A percentile compares a stretch with the other conserved stretches of the same genome.
These are phyloP conservation scores for Corchorus capsularis DNA, from an alignment of 345 rosid species.

Conservation along the genomic window DNA sequence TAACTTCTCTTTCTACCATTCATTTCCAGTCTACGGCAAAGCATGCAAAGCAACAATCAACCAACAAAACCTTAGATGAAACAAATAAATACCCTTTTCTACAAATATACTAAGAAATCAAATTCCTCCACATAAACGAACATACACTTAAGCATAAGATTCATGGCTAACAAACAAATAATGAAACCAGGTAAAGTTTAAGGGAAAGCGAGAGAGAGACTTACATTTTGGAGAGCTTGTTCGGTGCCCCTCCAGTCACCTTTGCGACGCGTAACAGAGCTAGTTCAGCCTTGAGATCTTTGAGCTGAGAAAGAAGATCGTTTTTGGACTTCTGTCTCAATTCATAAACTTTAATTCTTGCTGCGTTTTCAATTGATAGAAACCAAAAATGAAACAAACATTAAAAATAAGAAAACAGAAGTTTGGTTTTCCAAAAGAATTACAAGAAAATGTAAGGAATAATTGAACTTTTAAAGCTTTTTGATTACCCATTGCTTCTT, in stretches of 20 bases:
- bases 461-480: not conserved
- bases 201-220: not conserved
- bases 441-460: not conserved
- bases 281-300: slow-evolving; percentile 67
- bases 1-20: not conserved
- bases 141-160: too few species aligned
- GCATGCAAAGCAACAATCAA: too few species aligned
- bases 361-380: slow-evolving; percentile 17
- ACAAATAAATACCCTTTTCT: not conserved
- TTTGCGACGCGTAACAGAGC: slow-evolving; percentile 75
- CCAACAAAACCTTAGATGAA: not conserved
- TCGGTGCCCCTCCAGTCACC: slow-evolving; percentile 74
- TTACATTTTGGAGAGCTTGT: slow-evolving; percentile 74
- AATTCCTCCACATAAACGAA: not conserved
- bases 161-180: not conserved
- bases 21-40: not conserved
- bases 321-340: slow-evolving; percentile 56
- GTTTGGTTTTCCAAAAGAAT: not conserved
- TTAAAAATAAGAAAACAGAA: not conserved
- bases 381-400: not conserved
- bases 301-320: slow-evolving; percentile 57
- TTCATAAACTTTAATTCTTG: slow-evolving; percentile 75
- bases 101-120: not conserved
- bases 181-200: not conserved
- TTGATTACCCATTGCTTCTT: too few species aligned